Percentiles rank a stretch among this genome's conserved stretches.
These are phyloP conservation scores for Aspergillus affinis DNA, from an alignment of 495 filamentous ascomycete species.

Conservation along the genomic window DNA sequence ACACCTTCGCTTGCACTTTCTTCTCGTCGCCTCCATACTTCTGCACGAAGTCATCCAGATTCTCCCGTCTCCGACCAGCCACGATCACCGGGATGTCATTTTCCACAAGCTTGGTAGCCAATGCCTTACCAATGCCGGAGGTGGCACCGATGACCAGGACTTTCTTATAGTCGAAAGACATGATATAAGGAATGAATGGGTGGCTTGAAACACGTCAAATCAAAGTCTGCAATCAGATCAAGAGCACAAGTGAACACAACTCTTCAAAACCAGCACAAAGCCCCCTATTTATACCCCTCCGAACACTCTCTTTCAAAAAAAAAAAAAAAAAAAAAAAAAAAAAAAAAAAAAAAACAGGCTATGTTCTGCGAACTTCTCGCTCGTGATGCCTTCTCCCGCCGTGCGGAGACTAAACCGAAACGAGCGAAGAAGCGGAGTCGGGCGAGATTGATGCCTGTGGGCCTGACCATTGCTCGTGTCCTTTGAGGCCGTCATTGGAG, in stretches of 20 bases:
- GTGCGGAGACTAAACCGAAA: not conserved
- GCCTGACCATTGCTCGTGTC: not conserved
- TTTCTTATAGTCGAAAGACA: conserved; percentile 55
- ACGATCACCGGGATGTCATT: conserved; percentile 61
- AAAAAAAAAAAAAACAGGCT: too few species aligned
- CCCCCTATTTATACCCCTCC: not conserved
- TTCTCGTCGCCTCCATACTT: conserved; percentile 50
- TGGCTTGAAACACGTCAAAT: too few species aligned
- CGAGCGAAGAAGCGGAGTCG: not conserved
- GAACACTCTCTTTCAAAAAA: not conserved
- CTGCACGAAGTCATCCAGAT: conserved; percentile 60
- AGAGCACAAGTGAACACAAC: not conserved
- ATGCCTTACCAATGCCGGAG: conserved; percentile 65
- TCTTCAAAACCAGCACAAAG: too few species aligned
- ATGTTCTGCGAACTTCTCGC: too few species aligned
- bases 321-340: too few species aligned
- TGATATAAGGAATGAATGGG: conserved; percentile 11
- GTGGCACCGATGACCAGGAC: conserved; percentile 72
- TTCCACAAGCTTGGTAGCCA: conserved; percentile 62
- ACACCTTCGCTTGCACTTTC: conserved; percentile 50
- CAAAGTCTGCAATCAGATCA: not conserved
- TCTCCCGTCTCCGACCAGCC: conserved; percentile 64
- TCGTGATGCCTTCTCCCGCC: not conserved
- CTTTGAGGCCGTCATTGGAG: not conserved
- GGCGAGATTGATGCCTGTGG: not conserved